phyloP scores from a whole-genome alignment of 257 asterid species.

The Lantana camara region DNA sequence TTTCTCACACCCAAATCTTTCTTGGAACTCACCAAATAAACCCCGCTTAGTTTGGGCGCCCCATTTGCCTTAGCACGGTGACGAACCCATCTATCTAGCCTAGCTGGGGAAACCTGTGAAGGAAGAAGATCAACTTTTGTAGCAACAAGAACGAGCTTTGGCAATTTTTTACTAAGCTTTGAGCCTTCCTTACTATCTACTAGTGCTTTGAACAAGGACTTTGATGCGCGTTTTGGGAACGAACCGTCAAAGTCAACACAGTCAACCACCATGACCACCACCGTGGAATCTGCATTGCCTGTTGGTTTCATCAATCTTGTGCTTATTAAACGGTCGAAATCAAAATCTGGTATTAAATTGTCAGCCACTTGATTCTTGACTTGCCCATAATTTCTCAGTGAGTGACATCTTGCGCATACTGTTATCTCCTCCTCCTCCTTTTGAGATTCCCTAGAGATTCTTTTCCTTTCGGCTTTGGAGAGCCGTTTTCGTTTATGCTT shows the following conservation, averaged over 20 bases:
- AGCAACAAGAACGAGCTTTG: constrained; percentile 92
- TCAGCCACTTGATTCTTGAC: constrained; percentile 81
- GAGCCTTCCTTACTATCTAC: constrained; percentile 52
- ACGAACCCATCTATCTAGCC: constrained; percentile 88
- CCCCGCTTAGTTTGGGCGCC: constrained; percentile 86
- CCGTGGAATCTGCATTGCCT: constrained; percentile 79
- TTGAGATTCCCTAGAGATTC: constrained; percentile 59
- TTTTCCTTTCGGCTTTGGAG: constrained; percentile 83
- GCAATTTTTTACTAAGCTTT: constrained; percentile 56
- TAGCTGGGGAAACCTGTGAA: constrained; percentile 82
- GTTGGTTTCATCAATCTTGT: constrained; percentile 81
- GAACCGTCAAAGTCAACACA: constrained; percentile 95
- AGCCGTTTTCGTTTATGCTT: constrained; percentile 53
- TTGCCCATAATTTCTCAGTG: constrained; percentile 83
- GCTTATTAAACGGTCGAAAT: constrained; percentile 77
- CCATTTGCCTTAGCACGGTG: constrained; percentile 90
- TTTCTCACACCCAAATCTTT: constrained; percentile 92
- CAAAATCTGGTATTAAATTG: constrained; percentile 91
- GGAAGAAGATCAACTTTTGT: constrained; percentile 98
- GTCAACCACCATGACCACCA: constrained; percentile 94
- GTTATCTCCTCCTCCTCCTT: constrained; percentile 71
- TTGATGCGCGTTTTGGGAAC: constrained; percentile 87
- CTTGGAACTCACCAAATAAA: constrained; percentile 83
- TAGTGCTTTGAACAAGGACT: constrained; percentile 74
- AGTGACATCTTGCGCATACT: constrained; percentile 92